Base-by-base conservation (phyloP, 2,329 filamentous ascomycete genomes). In the Huntiella omanensis region DNA sequence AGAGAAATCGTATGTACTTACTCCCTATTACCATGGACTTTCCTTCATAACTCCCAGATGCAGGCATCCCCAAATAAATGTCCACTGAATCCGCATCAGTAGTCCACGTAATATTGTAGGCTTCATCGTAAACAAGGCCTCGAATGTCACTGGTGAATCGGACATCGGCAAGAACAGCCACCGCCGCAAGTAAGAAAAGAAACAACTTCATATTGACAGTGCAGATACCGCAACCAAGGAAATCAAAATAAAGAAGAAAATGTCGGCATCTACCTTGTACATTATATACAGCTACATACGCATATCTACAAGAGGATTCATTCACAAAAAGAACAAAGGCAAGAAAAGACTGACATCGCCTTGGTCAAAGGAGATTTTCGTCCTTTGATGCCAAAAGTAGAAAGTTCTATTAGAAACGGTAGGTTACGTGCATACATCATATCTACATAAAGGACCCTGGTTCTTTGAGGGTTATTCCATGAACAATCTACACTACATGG, bases 1-100 rank as follows among this genome's bases (percentile, higher is more conserved):
- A 10, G 6, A 28, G 22, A 28, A 28, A 28, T 19, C 17, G 17
- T 19, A 11, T n/a, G 12, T 16, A 41, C 22, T 43, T 17, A 43
- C 40, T 16, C 28, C n/a, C 22, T 8, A 43, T 13, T 11, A 33
- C 13, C 11, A 43, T 43, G 15, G 10, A 17, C 40, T 7, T 43
- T 17, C 34, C 8, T 28, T 28, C 22, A 28, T 28, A 28, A 28
- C 8, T 10, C 6, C 22, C 22, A 28, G 22, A 10, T 28, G 22
- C 22, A 28, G 22, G 22, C 22, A 28, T 28, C 8, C 22, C 22
- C 11, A 47, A 19, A 11, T 42, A 45, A 4, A 49, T 10, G 33
- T 49, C 17, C 1, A 49, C 36, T 8, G 47, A 43, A 5, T 32
- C 28, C 11, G 42, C 33, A 28, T 49, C 17, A 12, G 47, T 45